phyloP scores from a whole-genome alignment of 225 moss, liverwort and hornwort genomes.

The Asterella californica region DNA sequence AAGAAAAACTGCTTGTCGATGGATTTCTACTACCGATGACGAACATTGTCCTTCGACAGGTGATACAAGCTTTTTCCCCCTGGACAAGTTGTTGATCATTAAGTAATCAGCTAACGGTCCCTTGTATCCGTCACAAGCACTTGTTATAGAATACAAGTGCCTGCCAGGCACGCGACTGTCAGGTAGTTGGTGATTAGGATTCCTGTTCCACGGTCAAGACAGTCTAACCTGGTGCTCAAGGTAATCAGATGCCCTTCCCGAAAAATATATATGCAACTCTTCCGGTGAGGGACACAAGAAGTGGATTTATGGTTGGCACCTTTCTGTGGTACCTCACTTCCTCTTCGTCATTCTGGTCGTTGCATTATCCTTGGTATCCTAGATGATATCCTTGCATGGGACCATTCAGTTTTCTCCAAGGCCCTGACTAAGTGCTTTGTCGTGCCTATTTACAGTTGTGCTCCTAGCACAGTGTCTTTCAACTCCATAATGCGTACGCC shows the following conservation, averaged over 20 bases:
- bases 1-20: too few relatives aligned
- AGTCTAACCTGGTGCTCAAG: not conserved
- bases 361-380: not conserved
- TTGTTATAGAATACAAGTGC: too few relatives aligned
- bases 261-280: not conserved
- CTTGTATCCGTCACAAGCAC: too few relatives aligned
- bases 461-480: not conserved
- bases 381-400: not conserved
- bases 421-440: not conserved
- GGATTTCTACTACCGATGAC: too few relatives aligned
- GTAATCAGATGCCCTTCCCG: too few relatives aligned
- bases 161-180: too few relatives aligned
- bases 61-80: too few relatives aligned
- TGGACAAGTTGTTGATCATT: too few relatives aligned
- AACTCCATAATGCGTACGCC: not conserved
- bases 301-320: not conserved
- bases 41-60: too few relatives aligned
- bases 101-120: too few relatives aligned
- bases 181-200: not conserved
- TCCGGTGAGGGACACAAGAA: not conserved
- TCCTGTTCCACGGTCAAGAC: not conserved
- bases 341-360: not conserved
- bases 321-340: not conserved
- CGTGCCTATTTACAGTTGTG: not conserved
- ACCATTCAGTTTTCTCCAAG: not conserved